phyloP scores from a whole-genome alignment of 164 flowering plant species.

The Macadamia integrifolia region DNA sequence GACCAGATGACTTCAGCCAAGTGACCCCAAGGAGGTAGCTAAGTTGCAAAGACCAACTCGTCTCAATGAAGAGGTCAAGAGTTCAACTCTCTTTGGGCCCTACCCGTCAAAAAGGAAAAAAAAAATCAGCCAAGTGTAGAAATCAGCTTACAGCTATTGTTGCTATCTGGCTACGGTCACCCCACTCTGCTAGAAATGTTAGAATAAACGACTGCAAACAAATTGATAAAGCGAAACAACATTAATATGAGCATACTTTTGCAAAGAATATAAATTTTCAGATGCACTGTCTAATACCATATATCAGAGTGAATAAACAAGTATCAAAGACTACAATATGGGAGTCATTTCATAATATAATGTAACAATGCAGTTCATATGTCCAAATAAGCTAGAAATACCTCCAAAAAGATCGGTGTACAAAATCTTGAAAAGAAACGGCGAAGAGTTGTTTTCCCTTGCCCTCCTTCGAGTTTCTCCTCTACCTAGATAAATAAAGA shows the following conservation, averaged over 20 bases:
- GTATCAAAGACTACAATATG: too few relatives aligned
- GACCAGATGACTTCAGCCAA: too few relatives aligned
- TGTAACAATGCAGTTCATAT: not conserved
- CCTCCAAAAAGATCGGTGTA: constrained; percentile 97
- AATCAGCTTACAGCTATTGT: constrained; percentile 88
- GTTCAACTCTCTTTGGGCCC: too few relatives aligned
- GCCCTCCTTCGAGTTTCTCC: constrained; percentile 90
- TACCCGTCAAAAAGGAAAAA: too few relatives aligned
- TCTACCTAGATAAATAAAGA: constrained; percentile 54
- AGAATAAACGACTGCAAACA: constrained; percentile 80
- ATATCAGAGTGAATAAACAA: not conserved
- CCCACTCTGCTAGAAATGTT: constrained; percentile 98
- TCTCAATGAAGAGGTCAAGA: too few relatives aligned
- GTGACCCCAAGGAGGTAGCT: too few relatives aligned
- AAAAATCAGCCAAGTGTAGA: not conserved
- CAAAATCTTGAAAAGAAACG: constrained; percentile 91
- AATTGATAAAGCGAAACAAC: not conserved
- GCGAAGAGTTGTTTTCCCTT: constrained; percentile 72
- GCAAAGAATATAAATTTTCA: not conserved
- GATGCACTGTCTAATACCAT: not conserved
- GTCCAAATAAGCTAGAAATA: constrained; percentile 13
- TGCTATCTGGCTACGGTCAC: constrained; percentile 99
- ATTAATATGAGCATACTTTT: not conserved
- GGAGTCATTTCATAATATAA: not conserved
- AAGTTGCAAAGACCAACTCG: too few relatives aligned